Conservation (phyloP, 768 basidiomycete species). For the Lactifluus pinguis region DNA sequence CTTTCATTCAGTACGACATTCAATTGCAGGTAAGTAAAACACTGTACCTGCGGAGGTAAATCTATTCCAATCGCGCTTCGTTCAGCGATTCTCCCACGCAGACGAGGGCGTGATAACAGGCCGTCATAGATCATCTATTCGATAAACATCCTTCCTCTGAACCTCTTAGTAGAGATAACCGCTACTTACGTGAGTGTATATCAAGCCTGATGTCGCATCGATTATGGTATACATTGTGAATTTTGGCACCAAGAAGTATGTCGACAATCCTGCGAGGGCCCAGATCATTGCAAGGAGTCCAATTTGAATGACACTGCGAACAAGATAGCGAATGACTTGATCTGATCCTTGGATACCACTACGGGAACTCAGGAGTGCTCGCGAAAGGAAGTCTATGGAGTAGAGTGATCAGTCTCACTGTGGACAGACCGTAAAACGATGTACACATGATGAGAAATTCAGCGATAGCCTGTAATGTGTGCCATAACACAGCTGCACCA, state of each 20-base stretch:
- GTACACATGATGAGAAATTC: not conserved
- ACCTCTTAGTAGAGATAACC: not conserved
- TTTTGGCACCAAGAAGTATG: not conserved
- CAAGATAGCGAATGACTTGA: not conserved
- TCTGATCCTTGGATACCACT: not conserved
- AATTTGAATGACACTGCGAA: not conserved
- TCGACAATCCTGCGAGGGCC: not conserved
- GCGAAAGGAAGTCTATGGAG: not conserved
- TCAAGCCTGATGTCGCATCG: not conserved
- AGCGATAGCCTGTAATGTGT: not conserved
- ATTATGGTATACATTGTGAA: not conserved
- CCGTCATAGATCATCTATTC: not conserved
- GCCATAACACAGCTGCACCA: not conserved
- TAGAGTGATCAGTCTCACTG: not conserved
- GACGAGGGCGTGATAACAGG: not conserved
- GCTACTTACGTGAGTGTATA: conserved; percentile 1
- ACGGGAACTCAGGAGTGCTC: not conserved
- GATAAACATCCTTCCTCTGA: not conserved
- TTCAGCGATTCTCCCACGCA: not conserved
- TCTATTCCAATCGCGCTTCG: not conserved
- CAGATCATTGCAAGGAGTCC: not conserved
- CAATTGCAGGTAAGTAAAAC: no score
- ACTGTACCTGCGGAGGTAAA: no score
- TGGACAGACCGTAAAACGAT: not conserved
- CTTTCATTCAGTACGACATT: no score